Evolutionary conservation across 306 rosid species (phyloP), one percentile per base, ranked within the genome.

Genomic region (Sphenostylis stenocarpa): DNA sequence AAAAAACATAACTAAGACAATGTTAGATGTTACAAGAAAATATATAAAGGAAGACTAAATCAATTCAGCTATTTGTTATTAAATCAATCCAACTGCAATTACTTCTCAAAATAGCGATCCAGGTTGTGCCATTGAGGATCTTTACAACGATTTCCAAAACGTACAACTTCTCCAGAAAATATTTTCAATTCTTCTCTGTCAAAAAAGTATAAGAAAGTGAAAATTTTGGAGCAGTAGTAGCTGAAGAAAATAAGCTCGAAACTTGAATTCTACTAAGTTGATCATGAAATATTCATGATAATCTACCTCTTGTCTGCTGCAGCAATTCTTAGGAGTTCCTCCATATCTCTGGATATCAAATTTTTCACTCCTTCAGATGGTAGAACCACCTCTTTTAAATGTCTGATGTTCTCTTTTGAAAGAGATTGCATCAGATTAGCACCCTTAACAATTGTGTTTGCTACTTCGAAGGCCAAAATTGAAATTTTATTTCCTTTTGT

Each of bases 121-220:
- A 96, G 83, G 77, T 96, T 85, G 82, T 96, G 99, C 99, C 99
- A 96, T 70, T 96, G 99, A 80, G 99, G 99, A 88, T 96, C 98
- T 87, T 91, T 93, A 77, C 99, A 96, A 68, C 94, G 97, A 88
- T 96, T 96, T 80, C 99, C 99, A 82, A 96, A 96, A 21, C 99
- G 98, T 34, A 96, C 97, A 79, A 96, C 98, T 88, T 96, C 99
- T 58, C 98, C 92, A 4, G 91, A 85, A 84, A 96, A 96, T 52
- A 93, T 84, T 84, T 86, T 89, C 84, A 96, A 84, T 71, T 96
- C 98, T 80, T 96, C 98, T 86, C 99, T 96, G 99, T 79, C 87
- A 87, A 82, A 83, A 84, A 62, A 70, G 76, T 67, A 78, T 43
- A 85, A 79, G 77, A 71, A 73, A 83, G 81, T 63, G 23, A 85